Conservation (phyloP, 2,329 filamentous ascomycete genomes). For the Arthrobotrys conoides region DNA sequence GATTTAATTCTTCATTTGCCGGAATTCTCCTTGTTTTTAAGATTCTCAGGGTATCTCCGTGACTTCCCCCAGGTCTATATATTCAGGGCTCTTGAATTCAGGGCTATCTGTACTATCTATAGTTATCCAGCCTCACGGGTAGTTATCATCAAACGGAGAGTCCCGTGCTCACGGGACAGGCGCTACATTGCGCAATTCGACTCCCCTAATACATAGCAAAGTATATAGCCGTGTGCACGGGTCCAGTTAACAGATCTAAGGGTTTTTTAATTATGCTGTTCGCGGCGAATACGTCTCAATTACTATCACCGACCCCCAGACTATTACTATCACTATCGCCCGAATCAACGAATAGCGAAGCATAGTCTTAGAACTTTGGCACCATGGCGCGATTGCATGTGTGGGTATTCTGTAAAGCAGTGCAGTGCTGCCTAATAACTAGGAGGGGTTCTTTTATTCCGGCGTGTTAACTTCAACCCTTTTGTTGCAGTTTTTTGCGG, state of each 20-base stretch:
- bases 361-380: neutral
- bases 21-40: neutral
- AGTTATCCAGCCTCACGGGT: slow-evolving; percentile 22
- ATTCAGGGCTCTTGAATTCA: slow-evolving; percentile 25
- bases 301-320: neutral
- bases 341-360: neutral
- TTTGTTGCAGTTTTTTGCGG: slow-evolving; percentile 10
- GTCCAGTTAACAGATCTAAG: neutral
- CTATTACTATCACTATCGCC: neutral
- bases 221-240: slow-evolving; percentile 6
- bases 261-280: neutral
- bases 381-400: neutral
- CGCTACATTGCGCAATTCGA: slow-evolving; percentile 9
- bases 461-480: neutral
- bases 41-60: slow-evolving; percentile 1
- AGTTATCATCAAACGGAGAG: slow-evolving; percentile 22
- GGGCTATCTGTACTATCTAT: slow-evolving; percentile 5
- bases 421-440: neutral
- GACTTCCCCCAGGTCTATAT: neutral
- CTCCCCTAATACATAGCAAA: neutral
- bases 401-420: neutral
- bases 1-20: neutral
- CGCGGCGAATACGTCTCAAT: neutral
- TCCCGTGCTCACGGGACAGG: slow-evolving; percentile 14
- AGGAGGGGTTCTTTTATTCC: neutral